Conservation (phyloP, 1,284 basidiomycete genomes). For the Phylloporus sp. region DNA sequence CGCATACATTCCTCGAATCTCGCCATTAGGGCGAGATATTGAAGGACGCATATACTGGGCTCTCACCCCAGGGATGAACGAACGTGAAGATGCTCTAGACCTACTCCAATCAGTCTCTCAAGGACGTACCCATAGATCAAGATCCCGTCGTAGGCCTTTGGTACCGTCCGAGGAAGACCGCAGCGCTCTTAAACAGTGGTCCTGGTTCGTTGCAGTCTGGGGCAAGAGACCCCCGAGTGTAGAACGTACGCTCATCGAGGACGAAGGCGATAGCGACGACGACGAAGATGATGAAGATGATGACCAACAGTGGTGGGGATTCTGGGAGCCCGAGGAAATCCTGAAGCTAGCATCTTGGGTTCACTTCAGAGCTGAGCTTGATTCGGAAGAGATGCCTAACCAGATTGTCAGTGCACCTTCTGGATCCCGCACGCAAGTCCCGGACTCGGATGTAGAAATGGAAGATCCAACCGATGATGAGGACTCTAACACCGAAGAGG, state of each 20-base stretch:
- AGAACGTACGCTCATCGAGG: slow-evolving; percentile 26
- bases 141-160: slow-evolving; percentile 43
- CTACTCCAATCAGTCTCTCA: slow-evolving; percentile 41
- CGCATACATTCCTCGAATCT: slow-evolving; percentile 46
- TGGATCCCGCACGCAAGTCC: not conserved
- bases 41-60: slow-evolving; percentile 60
- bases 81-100: slow-evolving; percentile 50
- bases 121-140: slow-evolving; percentile 34
- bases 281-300: slow-evolving; percentile 38
- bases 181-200: slow-evolving; percentile 57
- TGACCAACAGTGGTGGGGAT: slow-evolving; percentile 72
- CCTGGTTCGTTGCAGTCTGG: slow-evolving; percentile 75
- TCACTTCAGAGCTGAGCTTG: slow-evolving; percentile 51
- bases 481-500: slow-evolving; percentile 5
- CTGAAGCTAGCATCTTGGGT: slow-evolving; percentile 69
- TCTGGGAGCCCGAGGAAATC: slow-evolving; percentile 67
- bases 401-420: not conserved
- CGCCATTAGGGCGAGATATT: slow-evolving; percentile 52
- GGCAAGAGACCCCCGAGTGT: slow-evolving; percentile 52
- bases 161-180: slow-evolving; percentile 51
- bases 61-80: slow-evolving; percentile 50
- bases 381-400: slow-evolving; percentile 26
- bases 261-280: slow-evolving; percentile 29
- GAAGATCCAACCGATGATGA: slow-evolving; percentile 20
- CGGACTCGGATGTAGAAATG: slow-evolving; percentile 26